Conservation (phyloP, 495 filamentous ascomycete genomes). For the Talaromyces borbonicus region DNA sequence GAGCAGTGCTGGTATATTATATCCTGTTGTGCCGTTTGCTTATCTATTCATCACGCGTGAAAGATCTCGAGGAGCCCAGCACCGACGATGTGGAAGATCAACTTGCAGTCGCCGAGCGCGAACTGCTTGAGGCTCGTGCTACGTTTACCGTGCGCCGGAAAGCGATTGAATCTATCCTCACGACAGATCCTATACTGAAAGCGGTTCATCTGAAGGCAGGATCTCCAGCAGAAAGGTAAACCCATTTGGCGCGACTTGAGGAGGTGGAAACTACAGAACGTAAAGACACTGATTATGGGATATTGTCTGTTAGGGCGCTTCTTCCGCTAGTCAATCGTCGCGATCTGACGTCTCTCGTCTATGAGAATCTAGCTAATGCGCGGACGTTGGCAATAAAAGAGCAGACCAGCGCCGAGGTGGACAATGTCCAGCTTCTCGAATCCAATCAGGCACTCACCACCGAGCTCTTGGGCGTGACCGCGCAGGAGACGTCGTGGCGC, state of each 20-base stretch:
- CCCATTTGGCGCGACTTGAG: background rate
- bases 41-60: background rate
- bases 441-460: slow-evolving; percentile 54
- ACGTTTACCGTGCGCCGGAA: slow-evolving; percentile 55
- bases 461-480: slow-evolving; percentile 50
- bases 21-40: no score
- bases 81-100: slow-evolving; percentile 41
- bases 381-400: slow-evolving; percentile 36
- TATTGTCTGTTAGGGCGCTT: slow-evolving; percentile 42
- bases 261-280: background rate
- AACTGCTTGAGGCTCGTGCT: slow-evolving; percentile 58
- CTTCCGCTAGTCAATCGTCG: slow-evolving; percentile 55
- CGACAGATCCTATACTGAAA: slow-evolving; percentile 63
- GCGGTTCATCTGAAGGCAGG: slow-evolving; percentile 61
- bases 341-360: slow-evolving; percentile 50
- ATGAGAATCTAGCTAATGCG: slow-evolving; percentile 45
- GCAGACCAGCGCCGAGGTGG: slow-evolving; percentile 44
- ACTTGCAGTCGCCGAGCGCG: slow-evolving; percentile 47
- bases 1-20: no score
- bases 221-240: slow-evolving; percentile 59
- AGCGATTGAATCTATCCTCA: slow-evolving; percentile 55
- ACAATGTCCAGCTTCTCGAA: slow-evolving; percentile 41
- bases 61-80: slow-evolving; percentile 12
- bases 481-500: slow-evolving; percentile 42
- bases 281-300: background rate